Base-by-base conservation (phyloP, 768 basidiomycete species). In the Tylopilus balloui region DNA sequence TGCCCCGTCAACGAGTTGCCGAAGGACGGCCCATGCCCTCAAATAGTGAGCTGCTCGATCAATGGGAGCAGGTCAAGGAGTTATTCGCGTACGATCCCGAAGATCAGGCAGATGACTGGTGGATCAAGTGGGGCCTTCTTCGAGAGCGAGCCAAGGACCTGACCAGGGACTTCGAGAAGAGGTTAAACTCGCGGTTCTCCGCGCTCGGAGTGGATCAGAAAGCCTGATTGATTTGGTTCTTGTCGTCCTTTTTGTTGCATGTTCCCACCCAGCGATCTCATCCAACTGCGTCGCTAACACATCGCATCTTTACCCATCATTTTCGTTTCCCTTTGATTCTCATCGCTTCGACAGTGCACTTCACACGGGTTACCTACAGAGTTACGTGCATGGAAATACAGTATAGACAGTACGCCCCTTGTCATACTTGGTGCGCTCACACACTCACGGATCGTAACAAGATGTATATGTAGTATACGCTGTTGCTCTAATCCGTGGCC, bases 41-140 rank as follows among this genome's bases (percentile, higher is more conserved):
- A 47, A 64, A 62, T 25, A 35, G 34, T 2, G 43, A 43, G 19
- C 27, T 35, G 8, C 42, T 43, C 1, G 51, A 50, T 10, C 71
- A 79, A 49, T 83, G 81, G 76, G 79, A 79, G 38, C 70, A 72
- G 34, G 73, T 80, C 51, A 66, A 78, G 46, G 71, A 70, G 20
- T 55, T 82, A 50, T 79, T 75, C 46, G 64, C 68, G 13, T 77
- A 81, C 55, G 75, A 80, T 53, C 73, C 80, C 9, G 71, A 68
- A 32, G 81, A 84, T 39, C 69, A 73, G 42, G 82, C 78, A 20
- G 80, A 80, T 31, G 79, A 82, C 57, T 84, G 80, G 80, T 84
- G 80, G 80, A 71, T 76, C 11, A 78, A 76, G 31, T 80, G 78
- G 78, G 79, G 79, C 8, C 49, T 70, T 15, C 66, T 78, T 49